phyloP scores from a whole-genome alignment of 768 basidiomycete species.

The Hygrocybe punicea region DNA sequence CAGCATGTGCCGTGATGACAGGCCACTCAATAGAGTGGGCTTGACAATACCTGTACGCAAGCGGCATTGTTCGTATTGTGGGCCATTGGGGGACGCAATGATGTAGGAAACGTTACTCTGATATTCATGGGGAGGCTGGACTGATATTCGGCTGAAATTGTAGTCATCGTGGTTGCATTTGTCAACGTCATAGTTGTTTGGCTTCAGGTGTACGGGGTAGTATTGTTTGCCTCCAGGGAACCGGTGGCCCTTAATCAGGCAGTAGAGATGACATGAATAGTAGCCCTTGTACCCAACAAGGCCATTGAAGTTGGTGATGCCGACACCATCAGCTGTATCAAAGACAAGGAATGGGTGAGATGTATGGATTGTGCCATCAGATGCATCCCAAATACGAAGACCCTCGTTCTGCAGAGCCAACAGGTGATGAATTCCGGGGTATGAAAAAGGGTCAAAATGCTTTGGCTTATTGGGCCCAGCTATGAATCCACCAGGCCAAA shows the following conservation, averaged over 20 bases:
- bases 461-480: too few relatives aligned
- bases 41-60: slow-evolving; percentile 35
- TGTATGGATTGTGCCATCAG: too few relatives aligned
- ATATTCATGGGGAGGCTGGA: neutral
- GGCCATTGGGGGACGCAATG: slow-evolving; percentile 27
- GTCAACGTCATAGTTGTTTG: slow-evolving; percentile 21
- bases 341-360: too few relatives aligned
- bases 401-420: too few relatives aligned
- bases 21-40: slow-evolving; percentile 29
- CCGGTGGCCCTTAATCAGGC: slow-evolving; percentile 28
- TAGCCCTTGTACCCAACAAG: slow-evolving; percentile 18
- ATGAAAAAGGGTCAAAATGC: too few relatives aligned
- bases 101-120: neutral
- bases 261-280: slow-evolving; percentile 25
- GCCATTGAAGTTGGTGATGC: too few relatives aligned
- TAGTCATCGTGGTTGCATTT: slow-evolving; percentile 21
- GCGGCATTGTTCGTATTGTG: slow-evolving; percentile 19
- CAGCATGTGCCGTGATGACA: slow-evolving; percentile 18
- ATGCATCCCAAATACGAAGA: too few relatives aligned
- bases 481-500: too few relatives aligned
- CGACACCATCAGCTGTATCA: too few relatives aligned
- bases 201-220: slow-evolving; percentile 29
- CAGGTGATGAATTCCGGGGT: too few relatives aligned
- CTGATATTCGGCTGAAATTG: neutral
- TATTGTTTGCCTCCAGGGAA: slow-evolving; percentile 31